Conservation (phyloP, 2,329 filamentous ascomycete species). For the Xylariaceae sp. region DNA sequence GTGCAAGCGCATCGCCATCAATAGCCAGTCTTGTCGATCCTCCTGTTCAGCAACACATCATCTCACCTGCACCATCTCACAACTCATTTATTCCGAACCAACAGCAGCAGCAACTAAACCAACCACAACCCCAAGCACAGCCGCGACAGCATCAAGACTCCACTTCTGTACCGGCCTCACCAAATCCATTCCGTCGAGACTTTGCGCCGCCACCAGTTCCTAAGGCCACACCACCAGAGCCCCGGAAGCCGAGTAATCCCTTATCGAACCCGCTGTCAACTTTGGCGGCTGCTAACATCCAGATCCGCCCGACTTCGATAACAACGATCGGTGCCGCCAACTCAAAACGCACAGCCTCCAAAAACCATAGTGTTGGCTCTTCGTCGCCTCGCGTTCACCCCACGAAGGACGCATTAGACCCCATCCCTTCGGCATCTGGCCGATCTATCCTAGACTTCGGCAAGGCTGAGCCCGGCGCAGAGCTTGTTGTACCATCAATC, state of each 20-base stretch:
- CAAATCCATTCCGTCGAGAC: conserved; percentile 36
- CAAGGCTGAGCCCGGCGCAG: conserved; percentile 55
- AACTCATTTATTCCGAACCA: conserved; percentile 32
- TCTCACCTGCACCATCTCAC: conserved; percentile 37
- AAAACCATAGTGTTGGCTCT: conserved; percentile 36
- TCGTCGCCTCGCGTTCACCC: conserved; percentile 50
- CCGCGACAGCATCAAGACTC: conserved; percentile 30
- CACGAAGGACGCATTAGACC: conserved; percentile 42
- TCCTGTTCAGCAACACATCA: conserved; percentile 41
- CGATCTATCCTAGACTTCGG: conserved; percentile 61
- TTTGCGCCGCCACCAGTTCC: conserved; percentile 34
- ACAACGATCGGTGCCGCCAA: conserved; percentile 31
- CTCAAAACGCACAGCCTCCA: conserved; percentile 29
- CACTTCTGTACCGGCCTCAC: conserved; percentile 40
- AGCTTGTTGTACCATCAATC: conserved; percentile 67
- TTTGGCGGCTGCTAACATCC: conserved; percentile 27
- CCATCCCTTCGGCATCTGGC: conserved; percentile 36
- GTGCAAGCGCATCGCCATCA: conserved; percentile 84
- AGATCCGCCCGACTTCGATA: conserved; percentile 32
- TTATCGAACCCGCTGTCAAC: conserved; percentile 29
- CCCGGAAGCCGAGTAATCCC: conserved; percentile 40
- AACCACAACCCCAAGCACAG: conserved; percentile 26
- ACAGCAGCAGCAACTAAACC: conserved; percentile 23
- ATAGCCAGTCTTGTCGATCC: conserved; percentile 88
- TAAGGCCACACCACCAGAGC: conserved; percentile 30